Conservation (phyloP, 768 basidiomycete species). For the Xerocomellus dryophilus region DNA sequence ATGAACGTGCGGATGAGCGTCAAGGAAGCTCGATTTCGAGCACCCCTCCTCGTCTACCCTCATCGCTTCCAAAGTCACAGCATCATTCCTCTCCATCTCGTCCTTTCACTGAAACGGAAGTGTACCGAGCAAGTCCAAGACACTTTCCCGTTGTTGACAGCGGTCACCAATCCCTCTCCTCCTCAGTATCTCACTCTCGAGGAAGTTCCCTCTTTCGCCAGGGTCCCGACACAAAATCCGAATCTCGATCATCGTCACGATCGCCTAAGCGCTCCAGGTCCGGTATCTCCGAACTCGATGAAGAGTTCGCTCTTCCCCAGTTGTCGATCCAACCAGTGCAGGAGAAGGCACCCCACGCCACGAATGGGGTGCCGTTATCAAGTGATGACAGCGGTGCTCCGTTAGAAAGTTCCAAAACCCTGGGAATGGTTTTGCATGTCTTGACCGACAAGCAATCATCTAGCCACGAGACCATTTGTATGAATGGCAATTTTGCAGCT, state of each 20-base stretch:
- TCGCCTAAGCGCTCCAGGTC: conserved; percentile 41
- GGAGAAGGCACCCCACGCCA: conserved; percentile 32
- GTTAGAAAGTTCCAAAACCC: conserved; percentile 19
- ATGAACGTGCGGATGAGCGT: conserved; percentile 27
- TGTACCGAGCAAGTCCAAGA: conserved; percentile 1
- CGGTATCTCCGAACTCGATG: conserved; percentile 27
- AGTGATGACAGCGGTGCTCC: conserved; percentile 8
- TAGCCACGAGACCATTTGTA: conserved; percentile 23
- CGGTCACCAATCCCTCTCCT: conserved; percentile 17
- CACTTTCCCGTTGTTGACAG: conserved; percentile 6
- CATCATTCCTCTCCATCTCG: conserved; percentile 25
- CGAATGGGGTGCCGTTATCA: conserved; percentile 12
- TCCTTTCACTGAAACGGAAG: conserved; percentile 6
- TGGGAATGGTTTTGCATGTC: conserved; percentile 16
- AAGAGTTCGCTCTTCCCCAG: conserved; percentile 18
- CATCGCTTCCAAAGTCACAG: conserved; percentile 18
- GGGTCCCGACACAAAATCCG: conserved; percentile 32
- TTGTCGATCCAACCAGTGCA: conserved; percentile 31
- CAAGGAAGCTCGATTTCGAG: conserved; percentile 33
- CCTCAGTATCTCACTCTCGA: conserved; percentile 24
- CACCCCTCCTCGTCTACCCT: conserved; percentile 29
- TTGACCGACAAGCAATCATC: conserved; percentile 16
- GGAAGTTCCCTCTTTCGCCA: conserved; percentile 31
- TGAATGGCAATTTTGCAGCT: conserved; percentile 17
- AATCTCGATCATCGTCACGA: conserved; percentile 49